Evolutionary conservation across 768 basidiomycete species (phyloP).

Genomic region (Leccinum imitatum): DNA sequence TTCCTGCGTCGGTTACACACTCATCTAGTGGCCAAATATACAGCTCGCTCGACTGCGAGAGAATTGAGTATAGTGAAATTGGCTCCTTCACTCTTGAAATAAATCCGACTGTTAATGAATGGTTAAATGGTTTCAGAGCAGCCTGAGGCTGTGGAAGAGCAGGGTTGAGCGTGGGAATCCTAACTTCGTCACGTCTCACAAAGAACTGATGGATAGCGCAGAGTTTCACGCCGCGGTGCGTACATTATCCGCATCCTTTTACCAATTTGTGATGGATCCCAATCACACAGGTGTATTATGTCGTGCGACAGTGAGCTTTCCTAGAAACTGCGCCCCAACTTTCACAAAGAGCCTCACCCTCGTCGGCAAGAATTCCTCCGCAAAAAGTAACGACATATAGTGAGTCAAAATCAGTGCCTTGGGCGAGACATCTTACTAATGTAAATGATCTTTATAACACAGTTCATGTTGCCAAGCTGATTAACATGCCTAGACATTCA

Average conservation of each 20-base stretch:
- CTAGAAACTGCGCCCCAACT: not conserved
- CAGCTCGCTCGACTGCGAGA: too few relatives aligned
- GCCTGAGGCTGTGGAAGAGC: too few relatives aligned
- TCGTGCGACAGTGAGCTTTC: slow-evolving; percentile 48
- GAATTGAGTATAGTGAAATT: too few relatives aligned
- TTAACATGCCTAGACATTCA: slow-evolving; percentile 77
- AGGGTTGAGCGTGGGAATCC: too few relatives aligned
- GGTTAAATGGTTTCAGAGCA: too few relatives aligned
- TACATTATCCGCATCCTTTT: not conserved
- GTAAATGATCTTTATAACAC: not conserved
- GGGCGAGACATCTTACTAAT: not conserved
- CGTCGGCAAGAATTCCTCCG: slow-evolving; percentile 49
- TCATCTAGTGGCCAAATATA: too few relatives aligned
- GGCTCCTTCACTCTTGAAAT: too few relatives aligned
- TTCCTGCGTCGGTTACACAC: too few relatives aligned
- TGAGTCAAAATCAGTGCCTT: slow-evolving; percentile 27
- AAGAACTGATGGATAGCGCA: slow-evolving; percentile 49
- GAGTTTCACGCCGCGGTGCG: slow-evolving; percentile 62
- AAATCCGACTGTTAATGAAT: too few relatives aligned
- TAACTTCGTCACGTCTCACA: too few relatives aligned
- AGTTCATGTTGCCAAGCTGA: slow-evolving; percentile 80
- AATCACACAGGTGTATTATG: slow-evolving; percentile 61
- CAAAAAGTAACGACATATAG: slow-evolving; percentile 77
- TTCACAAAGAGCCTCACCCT: slow-evolving; percentile 2
- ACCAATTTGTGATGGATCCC: not conserved